A percentile compares a stretch with the other conserved stretches of the same genome.
These are phyloP conservation scores for Aspergillus sp. DNA, from an alignment of 2,329 filamentous ascomycete genomes.

Conservation along the genomic window DNA sequence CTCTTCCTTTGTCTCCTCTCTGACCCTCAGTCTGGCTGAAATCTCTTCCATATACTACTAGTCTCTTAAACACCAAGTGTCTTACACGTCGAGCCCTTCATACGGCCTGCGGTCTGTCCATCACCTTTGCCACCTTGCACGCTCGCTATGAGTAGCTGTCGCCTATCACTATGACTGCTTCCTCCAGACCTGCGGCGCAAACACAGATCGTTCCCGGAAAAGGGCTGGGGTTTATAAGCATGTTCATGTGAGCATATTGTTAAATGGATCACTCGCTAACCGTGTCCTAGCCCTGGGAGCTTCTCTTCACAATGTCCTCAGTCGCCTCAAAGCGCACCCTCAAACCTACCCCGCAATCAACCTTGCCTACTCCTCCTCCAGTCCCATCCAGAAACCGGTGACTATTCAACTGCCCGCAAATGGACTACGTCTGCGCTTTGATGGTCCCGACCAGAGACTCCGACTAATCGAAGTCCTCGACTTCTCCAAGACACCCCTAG, in stretches of 20 bases:
- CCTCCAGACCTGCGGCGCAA: slow-evolving; percentile 27
- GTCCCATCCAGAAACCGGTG: slow-evolving; percentile 73
- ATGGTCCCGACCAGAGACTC: slow-evolving; percentile 86
- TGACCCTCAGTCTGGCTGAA: background rate
- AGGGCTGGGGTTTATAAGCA: slow-evolving; percentile 62
- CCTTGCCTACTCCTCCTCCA: slow-evolving; percentile 71
- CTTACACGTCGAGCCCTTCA: background rate
- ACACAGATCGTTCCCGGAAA: slow-evolving; percentile 66
- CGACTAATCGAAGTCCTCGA: slow-evolving; percentile 88
- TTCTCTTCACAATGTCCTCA: slow-evolving; percentile 85
- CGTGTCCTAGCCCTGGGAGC: slow-evolving; percentile 70
- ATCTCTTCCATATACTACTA: background rate
- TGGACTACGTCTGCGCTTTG: slow-evolving; percentile 85
- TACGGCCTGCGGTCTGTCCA: background rate
- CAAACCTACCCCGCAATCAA: slow-evolving; percentile 80
- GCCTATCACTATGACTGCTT: slow-evolving; percentile 31
- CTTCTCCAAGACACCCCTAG: slow-evolving; percentile 79
- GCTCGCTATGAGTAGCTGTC: slow-evolving; percentile 13
- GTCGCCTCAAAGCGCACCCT: slow-evolving; percentile 82
- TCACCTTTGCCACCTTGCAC: background rate
- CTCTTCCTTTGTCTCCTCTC: background rate
- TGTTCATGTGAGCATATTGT: slow-evolving; percentile 17
- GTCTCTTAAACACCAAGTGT: background rate
- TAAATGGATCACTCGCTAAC: slow-evolving; percentile 20
- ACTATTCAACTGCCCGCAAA: slow-evolving; percentile 76